phyloP scores from a whole-genome alignment of 2,329 filamentous ascomycete species.

The Fusarium sambucinum region DNA sequence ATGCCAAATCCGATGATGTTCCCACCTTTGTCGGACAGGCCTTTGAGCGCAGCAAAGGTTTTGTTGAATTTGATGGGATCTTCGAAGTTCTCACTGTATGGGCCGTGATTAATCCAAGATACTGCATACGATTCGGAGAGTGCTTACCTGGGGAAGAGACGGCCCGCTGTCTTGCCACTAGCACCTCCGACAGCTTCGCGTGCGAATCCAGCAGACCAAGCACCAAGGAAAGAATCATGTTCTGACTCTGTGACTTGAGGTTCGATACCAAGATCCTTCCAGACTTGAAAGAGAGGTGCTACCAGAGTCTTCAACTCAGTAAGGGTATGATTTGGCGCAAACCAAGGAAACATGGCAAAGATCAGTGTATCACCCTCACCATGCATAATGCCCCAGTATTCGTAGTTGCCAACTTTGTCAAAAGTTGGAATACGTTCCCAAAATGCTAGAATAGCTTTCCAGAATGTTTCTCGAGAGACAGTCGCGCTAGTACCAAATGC shows the following conservation, averaged over 20 bases:
- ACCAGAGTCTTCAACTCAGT: constrained; percentile 24
- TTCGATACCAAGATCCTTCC: constrained; percentile 28
- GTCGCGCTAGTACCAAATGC: constrained; percentile 32
- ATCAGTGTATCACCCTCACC: constrained; percentile 17
- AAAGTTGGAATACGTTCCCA: constrained; percentile 32
- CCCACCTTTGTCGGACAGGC: constrained; percentile 56
- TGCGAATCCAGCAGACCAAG: constrained; percentile 42
- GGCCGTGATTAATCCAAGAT: not conserved
- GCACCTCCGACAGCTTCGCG: constrained; percentile 32
- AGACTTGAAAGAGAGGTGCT: constrained; percentile 30
- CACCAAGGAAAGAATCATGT: constrained; percentile 35
- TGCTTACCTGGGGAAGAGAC: constrained; percentile 39
- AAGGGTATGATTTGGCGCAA: constrained; percentile 38
- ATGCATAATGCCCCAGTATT: constrained; percentile 42
- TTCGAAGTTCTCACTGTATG: constrained; percentile 31
- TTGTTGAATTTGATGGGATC: constrained; percentile 48
- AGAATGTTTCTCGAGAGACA: constrained; percentile 35
- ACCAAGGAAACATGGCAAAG: constrained; percentile 43
- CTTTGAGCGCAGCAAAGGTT: constrained; percentile 54
- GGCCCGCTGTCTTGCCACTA: constrained; percentile 38
- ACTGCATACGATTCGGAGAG: not conserved
- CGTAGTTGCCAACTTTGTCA: constrained; percentile 40
- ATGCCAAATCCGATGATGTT: constrained; percentile 58
- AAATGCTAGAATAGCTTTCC: constrained; percentile 36
- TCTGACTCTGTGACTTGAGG: constrained; percentile 28